Evolutionary conservation across 75 land plant genomes (phyloP), one percentile per base, ranked within the genome.

Genomic region (Larix kaempferi): DNA sequence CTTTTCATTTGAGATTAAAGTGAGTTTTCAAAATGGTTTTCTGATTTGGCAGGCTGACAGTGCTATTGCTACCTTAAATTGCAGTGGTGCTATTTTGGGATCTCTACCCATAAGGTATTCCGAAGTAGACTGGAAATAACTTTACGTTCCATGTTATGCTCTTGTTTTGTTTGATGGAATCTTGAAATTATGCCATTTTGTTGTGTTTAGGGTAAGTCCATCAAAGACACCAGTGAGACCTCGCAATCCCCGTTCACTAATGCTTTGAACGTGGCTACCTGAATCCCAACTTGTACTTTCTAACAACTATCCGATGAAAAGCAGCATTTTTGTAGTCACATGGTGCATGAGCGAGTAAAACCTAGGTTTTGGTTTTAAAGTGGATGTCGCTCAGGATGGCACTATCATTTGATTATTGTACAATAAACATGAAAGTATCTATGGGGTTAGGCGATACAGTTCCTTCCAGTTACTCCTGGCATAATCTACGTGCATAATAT

Each of bases 181-280:
- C 5, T 23, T n/a, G 39, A 17, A 4, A 25, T 57, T 16, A 29
- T n/a, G 37, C 71, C 23, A 16, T 56, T 29, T 75, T 58, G 16
- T 35, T 35, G 27, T 74, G 49, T 78, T 59, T 80, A 87, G 88
- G 71, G 87, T 87, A 83, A 87, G 88, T 78, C 88, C 88, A 23
- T 87, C 88, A 49, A 87, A 87, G 78, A 86, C 88, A 23, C 88
- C 88, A 14, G 87, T 87, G 59, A 81, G 88, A 58, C 88, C 88
- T 71, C 83, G 88, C 57, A 85, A 86, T 29, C 88, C 88, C 54
- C 86, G 88, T 26, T 81, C 86, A 54, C 63, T 79, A 49, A 27
- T 78, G 81, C 86, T 72, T 73, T 85, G 59, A 56, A 74, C 33
- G 26, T 54, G 14, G 57, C 23, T 73, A 54, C 6, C 15, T 56